Evolutionary conservation across 805 yeast species (phyloP), one percentile per base, ranked within the genome.

Genomic region (Jamesozyma piceae): DNA sequence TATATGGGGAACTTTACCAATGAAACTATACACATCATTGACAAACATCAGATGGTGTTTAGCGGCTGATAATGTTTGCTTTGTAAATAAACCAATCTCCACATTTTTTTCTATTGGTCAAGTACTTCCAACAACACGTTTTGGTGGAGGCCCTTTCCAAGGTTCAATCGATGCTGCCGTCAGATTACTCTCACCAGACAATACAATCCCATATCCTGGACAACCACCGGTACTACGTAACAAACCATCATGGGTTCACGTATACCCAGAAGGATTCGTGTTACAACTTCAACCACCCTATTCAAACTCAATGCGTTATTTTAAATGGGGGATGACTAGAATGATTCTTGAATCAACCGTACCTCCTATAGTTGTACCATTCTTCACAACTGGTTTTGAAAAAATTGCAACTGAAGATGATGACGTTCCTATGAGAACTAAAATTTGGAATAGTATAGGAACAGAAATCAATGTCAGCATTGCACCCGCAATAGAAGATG

Each of bases 261-360:
- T 88, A 3, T 90, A 86, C 62, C 98, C 98, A 0, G 98, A 90
- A 61, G 95, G 95, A 0, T 86, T 81, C 59, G 97, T 90, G 4
- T 74, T 90, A 41, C 98, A 92, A 60, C 60, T 85, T 38, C 73
- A 79, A 46, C 79, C 81, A 29, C 96, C 96, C 0, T 78, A 77
- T 57, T 70, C 74, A 39, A 83, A 86, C 50, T 87, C 97, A 3
- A 85, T 92, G 92, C 70, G 96, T 48, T 90, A 85, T 63, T 90
- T 92, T 70, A 82, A 85, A 57, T 90, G 97, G 97, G 98, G 98
- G 0, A 79, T 88, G 1, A 76, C 95, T 2, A 71, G 98, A 50
- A 58, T 89, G 51, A 71, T 92, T 4, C 64, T 92, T 43, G 98
- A 90, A 60, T 70, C 94, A 9, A 79, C 90, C 0, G 73, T 75